Conservation (phyloP, 1,284 basidiomycete species). For the Cryptococcus sp. region DNA sequence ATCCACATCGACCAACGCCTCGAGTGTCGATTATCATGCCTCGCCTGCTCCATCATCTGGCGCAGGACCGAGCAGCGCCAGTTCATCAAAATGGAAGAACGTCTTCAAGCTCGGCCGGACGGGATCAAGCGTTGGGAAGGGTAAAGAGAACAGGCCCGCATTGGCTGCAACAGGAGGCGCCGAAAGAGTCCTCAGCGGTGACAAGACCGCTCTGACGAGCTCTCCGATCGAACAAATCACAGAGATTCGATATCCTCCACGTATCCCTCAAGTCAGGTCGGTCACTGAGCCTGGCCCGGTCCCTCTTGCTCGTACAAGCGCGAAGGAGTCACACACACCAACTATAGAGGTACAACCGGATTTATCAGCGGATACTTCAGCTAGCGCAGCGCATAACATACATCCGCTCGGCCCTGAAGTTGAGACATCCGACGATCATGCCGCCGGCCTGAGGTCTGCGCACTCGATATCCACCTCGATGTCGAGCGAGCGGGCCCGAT, state of each 20-base stretch:
- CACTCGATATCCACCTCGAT: constrained; percentile 13
- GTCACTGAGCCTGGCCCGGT: constrained; percentile 21
- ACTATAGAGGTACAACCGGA: background rate
- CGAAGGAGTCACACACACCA: constrained; percentile 7
- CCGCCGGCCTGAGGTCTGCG: background rate
- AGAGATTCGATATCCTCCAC: constrained; percentile 1
- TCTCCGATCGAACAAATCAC: too few species aligned
- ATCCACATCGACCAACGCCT: constrained; percentile 24
- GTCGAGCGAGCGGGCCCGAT: constrained; percentile 18
- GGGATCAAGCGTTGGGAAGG: constrained; percentile 20
- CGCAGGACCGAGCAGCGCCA: constrained; percentile 8
- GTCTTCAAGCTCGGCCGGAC: constrained; percentile 36
- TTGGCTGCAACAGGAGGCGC: background rate
- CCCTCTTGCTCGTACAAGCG: constrained; percentile 1
- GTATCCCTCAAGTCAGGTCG: constrained; percentile 13
- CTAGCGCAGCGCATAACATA: too few species aligned
- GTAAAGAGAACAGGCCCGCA: constrained; percentile 16
- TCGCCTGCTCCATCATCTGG: constrained; percentile 24
- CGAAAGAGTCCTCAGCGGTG: too few species aligned
- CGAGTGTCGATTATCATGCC: constrained; percentile 5
- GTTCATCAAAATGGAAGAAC: constrained; percentile 32
- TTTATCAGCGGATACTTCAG: too few species aligned
- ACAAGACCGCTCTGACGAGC: too few species aligned
- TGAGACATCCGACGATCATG: background rate
- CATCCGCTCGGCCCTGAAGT: background rate